Base-by-base conservation (phyloP, 2,329 filamentous ascomycete species). In the Penicillium olsonii region DNA sequence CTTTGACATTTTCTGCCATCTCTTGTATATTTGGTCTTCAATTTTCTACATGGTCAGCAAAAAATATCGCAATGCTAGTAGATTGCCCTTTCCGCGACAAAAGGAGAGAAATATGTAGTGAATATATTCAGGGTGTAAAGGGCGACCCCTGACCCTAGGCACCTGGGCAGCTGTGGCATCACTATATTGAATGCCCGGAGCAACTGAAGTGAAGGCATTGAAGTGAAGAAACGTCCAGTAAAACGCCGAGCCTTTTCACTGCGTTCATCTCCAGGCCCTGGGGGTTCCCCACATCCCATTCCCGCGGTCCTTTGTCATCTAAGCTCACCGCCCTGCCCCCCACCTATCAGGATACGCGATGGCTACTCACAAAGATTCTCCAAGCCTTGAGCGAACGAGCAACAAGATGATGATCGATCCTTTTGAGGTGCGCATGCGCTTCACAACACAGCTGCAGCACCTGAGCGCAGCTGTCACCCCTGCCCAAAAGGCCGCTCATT, bases 341-440 rank as follows among this genome's bases (percentile, higher is more conserved):
- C 27, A 19, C 44, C 44, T 46, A 40, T 50, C 42, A 45, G 15
- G 11, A 15, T 18, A 35, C 33, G n/a, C 12, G 37, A 38, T 40
- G 17, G 39, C 29, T 45, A 35, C 35, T 24, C 35, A 35, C 29
- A 38, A 10, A 11, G 18, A 44, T 37, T 19, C 18, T 37, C 34
- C 24, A 33, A 7, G 12, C n/a, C 26, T 31, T 15, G 12, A 24
- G 20, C 18, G 37, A 26, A 24, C 7, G 31, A 41, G 33, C 19
- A 19, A 33, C 46, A 63, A 33, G 75, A 72, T 80, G 41, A 87
- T 87, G 84, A 81, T 81, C 37, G 92, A 99, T 74, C 94, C 95
- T 5, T 99, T 99, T 72, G 94, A 97, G 78, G 92, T 97, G 62
- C 92, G 94, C 68, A 92, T 99, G 83, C 91, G 91, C 73, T 99